Conservation (phyloP, 2,329 filamentous ascomycete species). For the Colletotrichum cordylinicola region DNA sequence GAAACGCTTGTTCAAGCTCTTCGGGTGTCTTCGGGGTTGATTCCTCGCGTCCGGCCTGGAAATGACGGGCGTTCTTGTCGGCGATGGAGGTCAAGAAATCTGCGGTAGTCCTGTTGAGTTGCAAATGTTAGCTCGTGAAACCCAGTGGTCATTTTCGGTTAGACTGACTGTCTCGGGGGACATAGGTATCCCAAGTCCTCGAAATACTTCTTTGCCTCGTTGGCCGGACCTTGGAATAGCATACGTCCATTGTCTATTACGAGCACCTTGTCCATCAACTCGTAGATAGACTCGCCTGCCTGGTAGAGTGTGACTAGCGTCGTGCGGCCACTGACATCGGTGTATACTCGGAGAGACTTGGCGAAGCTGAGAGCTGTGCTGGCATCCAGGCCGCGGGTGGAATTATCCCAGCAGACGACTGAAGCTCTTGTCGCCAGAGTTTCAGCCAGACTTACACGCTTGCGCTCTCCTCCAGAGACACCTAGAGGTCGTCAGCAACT, state of each 20-base stretch:
- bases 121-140: slow-evolving; percentile 50
- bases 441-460: slow-evolving; percentile 81
- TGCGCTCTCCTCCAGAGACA: slow-evolving; percentile 81
- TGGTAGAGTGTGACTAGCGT: slow-evolving; percentile 50
- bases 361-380: slow-evolving; percentile 82
- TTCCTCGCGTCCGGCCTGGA: slow-evolving; percentile 63
- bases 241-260: slow-evolving; percentile 78
- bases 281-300: slow-evolving; percentile 48
- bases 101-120: slow-evolving; percentile 56
- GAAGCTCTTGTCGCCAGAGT: slow-evolving; percentile 76
- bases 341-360: slow-evolving; percentile 74
- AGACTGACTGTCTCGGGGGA: slow-evolving; percentile 49
- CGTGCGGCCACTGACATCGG: slow-evolving; percentile 72
- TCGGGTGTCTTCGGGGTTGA: slow-evolving; percentile 67
- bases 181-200: slow-evolving; percentile 74
- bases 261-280: slow-evolving; percentile 77
- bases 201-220: slow-evolving; percentile 75
- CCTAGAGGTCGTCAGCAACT: neutral
- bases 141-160: slow-evolving; percentile 33
- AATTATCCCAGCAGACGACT: slow-evolving; percentile 82
- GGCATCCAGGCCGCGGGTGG: slow-evolving; percentile 79
- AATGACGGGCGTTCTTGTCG: slow-evolving; percentile 68
- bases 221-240: slow-evolving; percentile 75
- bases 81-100: slow-evolving; percentile 75
- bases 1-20: slow-evolving; percentile 67